Evolutionary conservation across 2,329 filamentous ascomycete genomes (phyloP).

Genomic region (Camillea tinctor): DNA sequence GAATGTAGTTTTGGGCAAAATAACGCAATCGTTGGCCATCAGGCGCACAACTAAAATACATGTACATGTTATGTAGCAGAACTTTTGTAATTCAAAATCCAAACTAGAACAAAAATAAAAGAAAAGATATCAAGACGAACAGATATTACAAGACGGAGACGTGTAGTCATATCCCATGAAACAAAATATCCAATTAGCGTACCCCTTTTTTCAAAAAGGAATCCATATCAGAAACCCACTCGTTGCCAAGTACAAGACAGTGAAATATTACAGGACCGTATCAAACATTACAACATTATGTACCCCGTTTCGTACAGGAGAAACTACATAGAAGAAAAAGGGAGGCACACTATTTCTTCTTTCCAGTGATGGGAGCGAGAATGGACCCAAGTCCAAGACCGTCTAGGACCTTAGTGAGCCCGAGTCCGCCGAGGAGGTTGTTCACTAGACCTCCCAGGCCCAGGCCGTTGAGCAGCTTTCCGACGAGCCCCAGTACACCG

Average conservation of each 20-base stretch:
- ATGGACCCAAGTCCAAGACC: slow-evolving; percentile 64
- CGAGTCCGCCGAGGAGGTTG: slow-evolving; percentile 72
- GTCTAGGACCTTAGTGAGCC: slow-evolving; percentile 71
- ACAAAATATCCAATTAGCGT: neutral
- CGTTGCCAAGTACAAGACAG: no score
- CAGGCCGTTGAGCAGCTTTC: slow-evolving; percentile 74
- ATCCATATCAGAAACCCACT: neutral
- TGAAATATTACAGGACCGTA: neutral
- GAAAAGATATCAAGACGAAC: neutral
- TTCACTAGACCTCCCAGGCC: slow-evolving; percentile 81
- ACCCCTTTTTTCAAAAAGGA: neutral
- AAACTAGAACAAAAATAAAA: neutral
- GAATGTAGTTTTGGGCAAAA: neutral
- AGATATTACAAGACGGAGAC: neutral
- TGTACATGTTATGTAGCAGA: neutral
- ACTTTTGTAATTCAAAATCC: neutral
- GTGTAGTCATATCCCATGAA: neutral
- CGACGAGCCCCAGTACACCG: slow-evolving; percentile 83
- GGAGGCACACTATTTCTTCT: slow-evolving; percentile 34
- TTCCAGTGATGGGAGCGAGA: slow-evolving; percentile 43
- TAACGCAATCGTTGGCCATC: neutral
- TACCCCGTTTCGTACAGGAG: no score
- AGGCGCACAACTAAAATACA: neutral
- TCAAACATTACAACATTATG: neutral
- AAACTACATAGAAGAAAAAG: neutral